These are phyloP conservation scores for Aureobasidium sp. DNA, from an alignment of 2,329 filamentous ascomycete species.

Conservation along the genomic window DNA sequence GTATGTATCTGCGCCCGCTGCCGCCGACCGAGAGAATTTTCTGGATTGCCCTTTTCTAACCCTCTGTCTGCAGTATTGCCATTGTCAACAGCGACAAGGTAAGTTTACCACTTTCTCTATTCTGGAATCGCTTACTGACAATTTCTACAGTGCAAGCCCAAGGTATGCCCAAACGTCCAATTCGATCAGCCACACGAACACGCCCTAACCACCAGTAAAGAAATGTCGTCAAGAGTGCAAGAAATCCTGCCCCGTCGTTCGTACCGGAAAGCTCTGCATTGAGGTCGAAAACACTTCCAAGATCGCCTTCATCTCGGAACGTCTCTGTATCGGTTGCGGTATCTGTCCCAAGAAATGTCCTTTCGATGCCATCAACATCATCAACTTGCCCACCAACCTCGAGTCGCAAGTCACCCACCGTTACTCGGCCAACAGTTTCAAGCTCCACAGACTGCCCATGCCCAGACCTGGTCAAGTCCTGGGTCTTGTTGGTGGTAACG, in stretches of 20 bases:
- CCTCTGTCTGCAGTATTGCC: conserved; percentile 64
- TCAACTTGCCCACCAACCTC: conserved; percentile 99
- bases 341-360: conserved; percentile 99
- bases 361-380: conserved; percentile 97
- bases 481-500: conserved; percentile 96
- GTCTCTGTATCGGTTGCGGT: conserved; percentile 94
- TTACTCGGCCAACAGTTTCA: conserved; percentile 99
- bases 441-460: conserved; percentile 93
- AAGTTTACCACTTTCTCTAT: conserved; percentile 22
- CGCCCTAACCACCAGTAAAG: conserved; percentile 32
- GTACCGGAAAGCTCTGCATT: conserved; percentile 94
- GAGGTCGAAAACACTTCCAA: conserved; percentile 83
- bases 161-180: conserved; percentile 43
- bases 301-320: conserved; percentile 96
- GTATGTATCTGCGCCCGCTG: conserved; percentile 43
- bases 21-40: conserved; percentile 1
- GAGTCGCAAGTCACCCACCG: conserved; percentile 97
- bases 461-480: conserved; percentile 91
- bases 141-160: conserved; percentile 66
- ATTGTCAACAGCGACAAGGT: conserved; percentile 99
- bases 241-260: conserved; percentile 94
- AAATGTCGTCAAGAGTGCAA: conserved; percentile 99
- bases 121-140: background rate
- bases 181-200: conserved; percentile 1
- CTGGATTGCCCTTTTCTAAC: conserved; percentile 11